These are phyloP conservation scores for Lecanosticta acicola DNA, from an alignment of 2,329 filamentous ascomycete genomes.

Conservation along the genomic window DNA sequence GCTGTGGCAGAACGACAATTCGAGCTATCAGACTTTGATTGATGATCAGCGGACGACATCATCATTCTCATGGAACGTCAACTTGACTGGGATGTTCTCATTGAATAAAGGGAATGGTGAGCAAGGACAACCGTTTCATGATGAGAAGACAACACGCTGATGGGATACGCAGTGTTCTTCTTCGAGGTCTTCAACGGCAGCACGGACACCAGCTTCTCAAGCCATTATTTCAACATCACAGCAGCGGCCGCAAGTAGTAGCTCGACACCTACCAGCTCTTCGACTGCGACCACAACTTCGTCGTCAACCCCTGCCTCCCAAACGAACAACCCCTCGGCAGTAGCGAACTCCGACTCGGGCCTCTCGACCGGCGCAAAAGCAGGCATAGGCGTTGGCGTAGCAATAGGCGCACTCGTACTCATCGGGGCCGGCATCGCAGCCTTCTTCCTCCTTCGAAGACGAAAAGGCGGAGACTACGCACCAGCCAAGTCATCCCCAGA, in stretches of 20 bases:
- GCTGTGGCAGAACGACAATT: constrained; percentile 4
- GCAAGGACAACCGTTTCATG: too few species aligned
- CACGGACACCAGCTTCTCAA: constrained; percentile 1
- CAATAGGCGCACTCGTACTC: neutral
- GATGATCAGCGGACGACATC: constrained; percentile 3
- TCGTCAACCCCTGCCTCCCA: neutral
- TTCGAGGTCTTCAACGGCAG: constrained; percentile 1
- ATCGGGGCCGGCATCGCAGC: neutral
- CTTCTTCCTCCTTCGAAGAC: neutral
- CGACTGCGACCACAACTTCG: neutral
- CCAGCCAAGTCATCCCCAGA: neutral
- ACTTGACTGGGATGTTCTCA: constrained; percentile 1
- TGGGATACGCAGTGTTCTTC: neutral
- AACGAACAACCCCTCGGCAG: neutral
- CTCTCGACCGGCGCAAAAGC: neutral
- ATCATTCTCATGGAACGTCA: neutral
- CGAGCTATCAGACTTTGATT: constrained; percentile 1
- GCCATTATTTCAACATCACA: constrained; percentile 4
- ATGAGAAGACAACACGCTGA: too few species aligned
- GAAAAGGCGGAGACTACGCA: neutral
- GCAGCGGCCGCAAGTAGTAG: neutral
- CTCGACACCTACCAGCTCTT: neutral
- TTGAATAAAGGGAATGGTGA: neutral
- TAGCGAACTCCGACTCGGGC: neutral
- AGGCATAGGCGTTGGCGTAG: neutral